Evolutionary conservation across 2,329 filamentous ascomycete genomes (phyloP), one percentile per base, ranked within the genome.

Genomic region (Epichloe scottii): DNA sequence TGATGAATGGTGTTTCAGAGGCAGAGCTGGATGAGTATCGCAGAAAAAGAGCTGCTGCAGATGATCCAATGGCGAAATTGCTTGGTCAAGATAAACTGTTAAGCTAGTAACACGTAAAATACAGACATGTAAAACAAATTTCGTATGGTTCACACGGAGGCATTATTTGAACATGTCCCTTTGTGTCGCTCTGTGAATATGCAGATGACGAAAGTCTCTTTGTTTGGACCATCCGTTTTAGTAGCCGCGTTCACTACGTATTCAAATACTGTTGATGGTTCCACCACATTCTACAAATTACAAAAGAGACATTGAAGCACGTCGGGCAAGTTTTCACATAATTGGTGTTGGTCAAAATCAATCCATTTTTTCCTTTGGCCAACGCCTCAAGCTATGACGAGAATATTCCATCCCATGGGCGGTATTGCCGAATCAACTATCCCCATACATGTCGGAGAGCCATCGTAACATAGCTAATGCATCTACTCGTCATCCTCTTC

Each of bases 21-120:
- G 86, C 85, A 51, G 89, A 95, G 57, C 78, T 95, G 71, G 90
- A 96, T 52, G 82, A 85, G 53, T 95, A 94, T 65, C 80, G 89
- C 59, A 78, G 81, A 58, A 90, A 89, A 64, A 76, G 84, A 56
- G 78, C 81, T 48, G 81, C 80, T 30, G 81, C 83, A 1, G 79
- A 88, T 56, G 90, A 95, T 69, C 90, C 90, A 0, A 95, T 95
- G 90, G 87, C 88, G 1, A 82, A 81, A 5, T 80, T 88, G 58
- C 66, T 94, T 44, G 86, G 85, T 23, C 86, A 81, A 63, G 85
- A 89, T 62, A 81, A 87, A 59, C 64, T 86, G 56, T 64, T 79
- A 55, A 66, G 70, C 37, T 48, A 46, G 37, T 11, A 46, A 8
- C 15, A 10, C 37, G 6, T 12, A 7, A 34, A n/a, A 15, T 17